Evolutionary conservation across 148 eudicot genomes (phyloP).

Genomic region (Camellia sinensis): DNA sequence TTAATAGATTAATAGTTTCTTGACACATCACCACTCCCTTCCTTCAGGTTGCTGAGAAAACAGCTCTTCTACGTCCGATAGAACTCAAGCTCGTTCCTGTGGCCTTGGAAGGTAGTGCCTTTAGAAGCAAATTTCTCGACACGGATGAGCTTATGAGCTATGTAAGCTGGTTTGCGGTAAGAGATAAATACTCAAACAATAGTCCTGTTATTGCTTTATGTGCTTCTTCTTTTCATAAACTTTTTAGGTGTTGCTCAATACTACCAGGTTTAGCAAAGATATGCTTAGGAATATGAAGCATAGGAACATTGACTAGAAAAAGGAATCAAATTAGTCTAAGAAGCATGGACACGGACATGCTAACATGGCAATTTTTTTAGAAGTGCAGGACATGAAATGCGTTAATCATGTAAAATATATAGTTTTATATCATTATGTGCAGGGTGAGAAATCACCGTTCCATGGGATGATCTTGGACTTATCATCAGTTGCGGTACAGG

Average conservation of each 20-base stretch:
- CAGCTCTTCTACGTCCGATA: conserved; percentile 74
- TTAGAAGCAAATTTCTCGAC: conserved; percentile 74
- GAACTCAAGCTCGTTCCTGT: conserved; percentile 79
- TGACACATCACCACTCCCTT: conserved; percentile 11
- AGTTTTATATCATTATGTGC: too few relatives aligned
- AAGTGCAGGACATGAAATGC: too few relatives aligned
- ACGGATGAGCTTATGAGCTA: conserved; percentile 85
- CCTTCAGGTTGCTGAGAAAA: conserved; percentile 86
- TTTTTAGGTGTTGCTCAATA: background rate
- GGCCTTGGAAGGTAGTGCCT: conserved; percentile 91
- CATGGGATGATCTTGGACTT: too few relatives aligned
- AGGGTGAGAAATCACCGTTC: too few relatives aligned
- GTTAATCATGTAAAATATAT: too few relatives aligned
- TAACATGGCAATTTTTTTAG: too few relatives aligned
- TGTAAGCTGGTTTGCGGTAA: conserved; percentile 86
- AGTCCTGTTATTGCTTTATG: background rate
- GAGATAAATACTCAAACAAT: conserved; percentile 12
- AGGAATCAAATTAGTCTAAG: too few relatives aligned
- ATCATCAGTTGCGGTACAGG: too few relatives aligned
- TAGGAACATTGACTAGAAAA: background rate
- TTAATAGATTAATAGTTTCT: background rate
- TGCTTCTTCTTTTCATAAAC: background rate
- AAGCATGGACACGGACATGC: too few relatives aligned
- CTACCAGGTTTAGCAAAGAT: background rate
- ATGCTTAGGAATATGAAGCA: background rate